Evolutionary conservation across 805 yeast genomes (phyloP).

Genomic region (Candida parachauliodes): DNA sequence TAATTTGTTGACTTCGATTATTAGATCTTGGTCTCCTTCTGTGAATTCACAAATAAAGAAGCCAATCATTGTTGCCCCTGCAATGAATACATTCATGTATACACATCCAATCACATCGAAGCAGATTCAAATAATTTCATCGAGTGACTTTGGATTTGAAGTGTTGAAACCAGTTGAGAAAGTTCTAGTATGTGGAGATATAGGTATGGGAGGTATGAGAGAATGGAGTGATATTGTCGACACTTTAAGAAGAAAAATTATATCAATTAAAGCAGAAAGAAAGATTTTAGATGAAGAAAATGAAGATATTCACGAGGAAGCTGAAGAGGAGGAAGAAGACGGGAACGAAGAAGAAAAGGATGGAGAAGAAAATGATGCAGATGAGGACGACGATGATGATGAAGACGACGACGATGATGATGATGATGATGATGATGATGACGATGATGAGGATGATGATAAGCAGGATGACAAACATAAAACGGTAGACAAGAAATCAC

Average conservation of each 20-base stretch:
- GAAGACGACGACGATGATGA: slow-evolving; percentile 32
- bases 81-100: slow-evolving; percentile 48
- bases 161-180: slow-evolving; percentile 45
- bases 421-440: slow-evolving; percentile 32
- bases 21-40: slow-evolving; percentile 40
- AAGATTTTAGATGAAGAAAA: slow-evolving; percentile 23
- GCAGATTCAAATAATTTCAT: slow-evolving; percentile 29
- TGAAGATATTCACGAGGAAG: slow-evolving; percentile 30
- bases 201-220: slow-evolving; percentile 50
- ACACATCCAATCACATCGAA: slow-evolving; percentile 44
- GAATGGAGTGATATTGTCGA: slow-evolving; percentile 47
- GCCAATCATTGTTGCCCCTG: slow-evolving; percentile 46
- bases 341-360: slow-evolving; percentile 36
- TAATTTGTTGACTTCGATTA: slow-evolving; percentile 39
- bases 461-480: slow-evolving; percentile 6
- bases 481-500: slow-evolving; percentile 17
- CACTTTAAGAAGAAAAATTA: slow-evolving; percentile 34
- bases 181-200: slow-evolving; percentile 46
- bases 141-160: slow-evolving; percentile 40
- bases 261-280: slow-evolving; percentile 23
- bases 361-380: slow-evolving; percentile 38
- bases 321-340: slow-evolving; percentile 36
- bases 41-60: slow-evolving; percentile 21
- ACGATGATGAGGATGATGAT: slow-evolving; percentile 14
- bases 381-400: slow-evolving; percentile 33